Percentiles rank a stretch among this genome's conserved stretches.
Evolutionary conservation across 345 rosid species (phyloP).

Genomic region (Pistacia vera): DNA sequence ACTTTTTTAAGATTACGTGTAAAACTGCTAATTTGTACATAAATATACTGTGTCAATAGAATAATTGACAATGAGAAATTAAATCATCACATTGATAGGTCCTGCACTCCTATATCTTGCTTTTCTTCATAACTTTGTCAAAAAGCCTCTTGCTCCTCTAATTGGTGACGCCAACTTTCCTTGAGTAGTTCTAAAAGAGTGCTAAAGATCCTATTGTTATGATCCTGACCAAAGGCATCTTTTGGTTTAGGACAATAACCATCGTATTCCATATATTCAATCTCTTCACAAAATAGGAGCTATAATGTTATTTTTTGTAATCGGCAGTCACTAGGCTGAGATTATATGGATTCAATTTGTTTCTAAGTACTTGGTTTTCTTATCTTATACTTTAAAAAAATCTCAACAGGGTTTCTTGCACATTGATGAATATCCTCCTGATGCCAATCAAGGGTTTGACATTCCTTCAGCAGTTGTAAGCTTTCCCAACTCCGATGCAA

Average conservation of each 20-base stretch:
- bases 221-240: background rate
- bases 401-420: conserved; percentile 78
- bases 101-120: background rate
- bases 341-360: conserved; percentile 8
- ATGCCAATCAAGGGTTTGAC: conserved; percentile 98
- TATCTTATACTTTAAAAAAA: conserved; percentile 25
- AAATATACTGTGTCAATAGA: background rate
- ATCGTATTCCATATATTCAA: background rate
- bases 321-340: background rate
- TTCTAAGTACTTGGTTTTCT: conserved; percentile 21
- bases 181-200: background rate
- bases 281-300: background rate
- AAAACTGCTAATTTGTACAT: background rate
- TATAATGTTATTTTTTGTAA: background rate
- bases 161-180: background rate
- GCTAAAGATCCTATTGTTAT: background rate
- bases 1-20: too few species aligned
- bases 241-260: conserved; percentile 10
- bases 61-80: background rate
- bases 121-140: background rate
- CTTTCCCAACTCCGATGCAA: conserved; percentile 64
- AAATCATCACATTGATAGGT: background rate
- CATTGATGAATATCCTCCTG: conserved; percentile 96
- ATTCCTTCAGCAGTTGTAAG: conserved; percentile 91
- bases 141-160: background rate